A percentile compares a stretch with the other conserved stretches of the same genome.
Conservation (phyloP, 2,329 filamentous ascomycete genomes). For the Botrytis fragariae region DNA sequence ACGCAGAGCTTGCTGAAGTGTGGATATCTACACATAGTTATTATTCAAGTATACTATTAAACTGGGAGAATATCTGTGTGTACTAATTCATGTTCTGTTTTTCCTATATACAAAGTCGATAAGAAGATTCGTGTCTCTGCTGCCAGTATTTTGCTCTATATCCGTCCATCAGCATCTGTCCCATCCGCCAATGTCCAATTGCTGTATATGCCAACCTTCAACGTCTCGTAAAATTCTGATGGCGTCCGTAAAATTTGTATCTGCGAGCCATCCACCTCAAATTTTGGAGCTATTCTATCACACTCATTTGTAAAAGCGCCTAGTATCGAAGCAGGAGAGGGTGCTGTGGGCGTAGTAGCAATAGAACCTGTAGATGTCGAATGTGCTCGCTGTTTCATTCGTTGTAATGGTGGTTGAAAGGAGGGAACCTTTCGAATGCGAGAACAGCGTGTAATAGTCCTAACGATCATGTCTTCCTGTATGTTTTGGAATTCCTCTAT, state of each 20-base stretch:
- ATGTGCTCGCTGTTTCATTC: constrained; percentile 33
- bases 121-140: constrained; percentile 82
- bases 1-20: constrained; percentile 70
- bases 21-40: constrained; percentile 57
- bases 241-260: constrained; percentile 78
- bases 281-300: constrained; percentile 86
- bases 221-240: constrained; percentile 82
- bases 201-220: constrained; percentile 64
- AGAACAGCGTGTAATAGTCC: constrained; percentile 39
- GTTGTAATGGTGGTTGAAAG: constrained; percentile 28
- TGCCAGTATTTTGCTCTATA: constrained; percentile 72
- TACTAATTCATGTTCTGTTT: constrained; percentile 78
- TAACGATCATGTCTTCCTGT: constrained; percentile 38
- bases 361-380: constrained; percentile 34
- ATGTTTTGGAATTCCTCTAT: not conserved
- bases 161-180: constrained; percentile 33
- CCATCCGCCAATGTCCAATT: constrained; percentile 5
- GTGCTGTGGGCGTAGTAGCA: constrained; percentile 21
- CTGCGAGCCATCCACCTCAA: constrained; percentile 77
- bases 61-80: constrained; percentile 9
- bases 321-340: constrained; percentile 53
- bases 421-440: constrained; percentile 32
- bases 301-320: constrained; percentile 68
- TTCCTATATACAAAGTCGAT: constrained; percentile 96
- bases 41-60: constrained; percentile 3